Conservation (phyloP, 345 rosid species). For the Clarkia xantiana region DNA sequence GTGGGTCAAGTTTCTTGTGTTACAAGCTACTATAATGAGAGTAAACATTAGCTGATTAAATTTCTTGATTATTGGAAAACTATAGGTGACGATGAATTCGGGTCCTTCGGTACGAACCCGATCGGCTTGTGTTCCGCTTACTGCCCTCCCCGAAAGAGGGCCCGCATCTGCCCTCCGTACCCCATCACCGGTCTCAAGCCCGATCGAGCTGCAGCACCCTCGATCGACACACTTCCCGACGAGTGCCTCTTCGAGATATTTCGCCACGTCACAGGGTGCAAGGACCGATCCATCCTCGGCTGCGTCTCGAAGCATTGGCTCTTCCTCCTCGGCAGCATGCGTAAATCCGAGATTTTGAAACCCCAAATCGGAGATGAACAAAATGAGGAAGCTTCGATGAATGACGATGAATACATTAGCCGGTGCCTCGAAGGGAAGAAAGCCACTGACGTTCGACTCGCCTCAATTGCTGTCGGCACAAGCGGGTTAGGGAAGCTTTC, state of each 20-base stretch:
- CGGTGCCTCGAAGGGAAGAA: constrained; percentile 66
- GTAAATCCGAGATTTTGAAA: constrained; percentile 28
- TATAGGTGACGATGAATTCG: constrained; percentile 59
- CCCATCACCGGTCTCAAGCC: constrained; percentile 10
- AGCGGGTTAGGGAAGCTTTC: constrained; percentile 59
- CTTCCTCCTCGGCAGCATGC: constrained; percentile 35
- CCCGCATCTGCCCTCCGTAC: constrained; percentile 32
- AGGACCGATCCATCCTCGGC: constrained; percentile 44
- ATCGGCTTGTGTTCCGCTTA: constrained; percentile 27
- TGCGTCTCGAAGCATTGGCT: constrained; percentile 67
- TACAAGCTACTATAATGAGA: neutral
- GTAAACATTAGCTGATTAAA: constrained; percentile 1
- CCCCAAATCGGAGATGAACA: constrained; percentile 16
- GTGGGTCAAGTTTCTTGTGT: neutral
- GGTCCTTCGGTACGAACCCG: constrained; percentile 25
- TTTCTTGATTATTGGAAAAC: constrained; percentile 10
- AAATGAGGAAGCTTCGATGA: constrained; percentile 16
- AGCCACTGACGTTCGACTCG: constrained; percentile 59
- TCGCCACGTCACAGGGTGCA: constrained; percentile 32
- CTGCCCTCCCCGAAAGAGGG: constrained; percentile 50
- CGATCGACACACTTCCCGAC: constrained; percentile 54
- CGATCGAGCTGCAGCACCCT: constrained; percentile 23
- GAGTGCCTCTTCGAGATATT: constrained; percentile 74
- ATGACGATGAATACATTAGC: constrained; percentile 24
- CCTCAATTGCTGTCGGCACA: constrained; percentile 59